Percentiles rank a stretch among this genome's conserved stretches.
phyloP scores from a whole-genome alignment of 257 asterid genomes.

The Solanum pimpinellifolium region DNA sequence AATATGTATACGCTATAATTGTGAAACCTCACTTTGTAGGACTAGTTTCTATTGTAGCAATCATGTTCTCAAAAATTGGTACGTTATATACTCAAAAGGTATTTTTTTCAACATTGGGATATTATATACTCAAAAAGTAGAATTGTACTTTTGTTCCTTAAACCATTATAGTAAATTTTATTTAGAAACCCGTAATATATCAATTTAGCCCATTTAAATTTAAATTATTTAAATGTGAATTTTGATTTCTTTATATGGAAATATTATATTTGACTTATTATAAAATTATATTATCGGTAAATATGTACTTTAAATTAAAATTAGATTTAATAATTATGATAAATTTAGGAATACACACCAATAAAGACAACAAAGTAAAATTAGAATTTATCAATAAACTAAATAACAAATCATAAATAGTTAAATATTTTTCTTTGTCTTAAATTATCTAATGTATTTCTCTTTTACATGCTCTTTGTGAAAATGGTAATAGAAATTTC shows the following conservation, averaged over 20 bases:
- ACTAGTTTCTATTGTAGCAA: not conserved
- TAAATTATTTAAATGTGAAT: not conserved
- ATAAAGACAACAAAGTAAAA: not conserved
- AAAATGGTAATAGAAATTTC: not conserved
- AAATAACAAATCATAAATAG: not conserved
- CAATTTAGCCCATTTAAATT: not conserved
- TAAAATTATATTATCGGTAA: not conserved
- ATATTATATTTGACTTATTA: not conserved
- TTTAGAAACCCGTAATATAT: not conserved
- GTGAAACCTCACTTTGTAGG: not conserved
- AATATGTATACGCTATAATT: too few species aligned
- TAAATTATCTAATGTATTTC: not conserved
- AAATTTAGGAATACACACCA: not conserved
- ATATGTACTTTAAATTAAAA: not conserved
- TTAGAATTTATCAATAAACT: not conserved
- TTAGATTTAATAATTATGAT: not conserved
- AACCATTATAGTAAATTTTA: not conserved
- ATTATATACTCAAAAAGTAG: not conserved
- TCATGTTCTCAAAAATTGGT: not conserved
- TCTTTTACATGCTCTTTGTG: not conserved
- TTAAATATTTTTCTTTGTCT: not conserved
- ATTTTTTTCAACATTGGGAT: not conserved
- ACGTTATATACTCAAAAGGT: not conserved
- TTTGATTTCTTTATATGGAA: not conserved
- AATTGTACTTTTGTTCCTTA: not conserved